Conservation (phyloP, 805 yeast genomes). For the Maudiozyma barnettii region DNA sequence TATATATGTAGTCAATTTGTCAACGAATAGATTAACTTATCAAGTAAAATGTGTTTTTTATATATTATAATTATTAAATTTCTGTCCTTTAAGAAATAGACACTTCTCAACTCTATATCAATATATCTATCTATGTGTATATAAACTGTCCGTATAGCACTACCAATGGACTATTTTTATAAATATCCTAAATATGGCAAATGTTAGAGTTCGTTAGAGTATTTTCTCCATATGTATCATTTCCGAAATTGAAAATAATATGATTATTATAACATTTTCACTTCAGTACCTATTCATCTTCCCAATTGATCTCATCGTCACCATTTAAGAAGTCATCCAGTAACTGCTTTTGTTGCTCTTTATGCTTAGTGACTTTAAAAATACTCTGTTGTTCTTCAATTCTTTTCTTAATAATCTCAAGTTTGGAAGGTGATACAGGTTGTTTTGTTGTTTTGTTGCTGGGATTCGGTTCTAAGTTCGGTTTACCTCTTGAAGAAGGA, state of each 20-base stretch:
- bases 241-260: too few relatives aligned
- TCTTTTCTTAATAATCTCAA: conserved; percentile 19
- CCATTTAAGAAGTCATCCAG: conserved; percentile 23
- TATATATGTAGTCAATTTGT: background rate
- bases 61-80: too few relatives aligned
- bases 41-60: too few relatives aligned
- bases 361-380: conserved; percentile 14
- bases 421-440: conserved; percentile 4
- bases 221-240: too few relatives aligned
- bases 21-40: too few relatives aligned
- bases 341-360: conserved; percentile 21
- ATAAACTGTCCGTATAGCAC: too few relatives aligned
- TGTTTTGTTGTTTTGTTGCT: background rate
- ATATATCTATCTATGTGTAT: too few relatives aligned
- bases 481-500: background rate
- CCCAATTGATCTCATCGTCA: conserved; percentile 21
- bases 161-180: too few relatives aligned
- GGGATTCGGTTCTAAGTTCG: background rate
- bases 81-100: too few relatives aligned
- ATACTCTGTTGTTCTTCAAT: conserved; percentile 26
- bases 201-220: too few relatives aligned
- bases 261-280: background rate
- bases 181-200: too few relatives aligned
- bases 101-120: too few relatives aligned
- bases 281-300: conserved; percentile 12